Base-by-base conservation (phyloP, 371 early-diverging fungal species). In the Rhizopus arrhizus region DNA sequence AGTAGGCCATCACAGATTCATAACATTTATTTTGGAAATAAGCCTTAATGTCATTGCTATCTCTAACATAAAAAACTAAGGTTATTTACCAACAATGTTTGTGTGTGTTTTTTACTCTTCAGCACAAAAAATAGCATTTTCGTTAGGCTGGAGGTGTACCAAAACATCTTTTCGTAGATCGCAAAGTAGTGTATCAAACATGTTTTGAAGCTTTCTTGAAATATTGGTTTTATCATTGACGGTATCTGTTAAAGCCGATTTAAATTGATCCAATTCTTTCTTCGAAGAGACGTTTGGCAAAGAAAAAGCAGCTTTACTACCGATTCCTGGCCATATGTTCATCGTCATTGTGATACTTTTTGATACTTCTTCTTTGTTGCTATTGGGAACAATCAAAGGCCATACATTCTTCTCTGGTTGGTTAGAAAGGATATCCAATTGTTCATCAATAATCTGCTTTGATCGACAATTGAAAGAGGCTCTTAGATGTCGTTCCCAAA, bases 401-500 rank as follows among this genome's bases (percentile, higher is more conserved):
- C 78, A 73, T 0, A 84, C 53, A 36, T 67, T 22, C 31, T 51
- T 52, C 9, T 65, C 57, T 2, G 80, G 80, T 33, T 84, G 82
- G 0, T 67, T 31, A 1, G 70, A 57, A 7, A 84, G 62, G 22
- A 58, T 48, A 4, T 67, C 53, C 4, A 79, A 61, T 6, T 65
- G 53, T 15, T 16, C 42, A 9, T 74, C 66, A 34, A 84, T 68
- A 6, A 81, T 58, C 8, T 53, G 56, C 50, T 74, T 74, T 43
- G 75, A 69, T 9, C 73, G 61, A 16, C 58, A 54, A 36, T 74
- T 65, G 53, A 82, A 82, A 3, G 68, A 56, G 3, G 65, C 59
- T 12, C 81, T 66, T 33, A 81, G 63, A 43, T 80, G 53, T 28
- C 43, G 36, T 42, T 73, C 61, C 80, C 81, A 84, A 28, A 82